Evolutionary conservation across 2,329 filamentous ascomycete genomes (phyloP).

Genomic region (Pseudogymnoascus sp.): DNA sequence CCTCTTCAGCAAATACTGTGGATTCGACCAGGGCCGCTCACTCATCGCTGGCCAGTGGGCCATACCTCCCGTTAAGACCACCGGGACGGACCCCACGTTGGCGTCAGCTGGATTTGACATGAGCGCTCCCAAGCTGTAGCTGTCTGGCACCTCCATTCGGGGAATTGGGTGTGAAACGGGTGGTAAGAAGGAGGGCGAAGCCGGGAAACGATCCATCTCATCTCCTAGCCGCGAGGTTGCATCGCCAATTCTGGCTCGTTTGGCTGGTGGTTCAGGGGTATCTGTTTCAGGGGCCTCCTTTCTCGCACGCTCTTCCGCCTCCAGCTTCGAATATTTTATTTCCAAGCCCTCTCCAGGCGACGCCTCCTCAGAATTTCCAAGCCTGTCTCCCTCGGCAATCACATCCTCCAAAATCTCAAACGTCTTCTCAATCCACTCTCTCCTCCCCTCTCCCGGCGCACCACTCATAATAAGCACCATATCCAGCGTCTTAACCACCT

Average conservation of each 20-base stretch:
- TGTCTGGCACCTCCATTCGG: slow-evolving; percentile 37
- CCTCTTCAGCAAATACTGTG: slow-evolving; percentile 60
- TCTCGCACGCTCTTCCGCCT: neutral
- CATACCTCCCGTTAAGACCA: slow-evolving; percentile 61
- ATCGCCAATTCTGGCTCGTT: slow-evolving; percentile 17
- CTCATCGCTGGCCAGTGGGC: slow-evolving; percentile 70
- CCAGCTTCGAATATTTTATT: too few relatives aligned
- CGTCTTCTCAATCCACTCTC: slow-evolving; percentile 40
- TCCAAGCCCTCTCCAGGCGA: too few relatives aligned
- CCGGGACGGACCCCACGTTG: slow-evolving; percentile 41
- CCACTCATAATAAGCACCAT: slow-evolving; percentile 28
- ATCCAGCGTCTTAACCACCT: slow-evolving; percentile 22
- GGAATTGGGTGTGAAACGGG: slow-evolving; percentile 35
- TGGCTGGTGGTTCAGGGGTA: slow-evolving; percentile 11
- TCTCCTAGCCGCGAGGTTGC: neutral
- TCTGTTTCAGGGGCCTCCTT: neutral
- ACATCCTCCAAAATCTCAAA: slow-evolving; percentile 55
- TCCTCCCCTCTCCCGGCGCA: slow-evolving; percentile 11
- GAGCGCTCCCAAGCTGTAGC: slow-evolving; percentile 53
- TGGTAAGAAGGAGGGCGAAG: slow-evolving; percentile 31
- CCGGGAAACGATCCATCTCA: slow-evolving; percentile 16
- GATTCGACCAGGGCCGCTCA: slow-evolving; percentile 60
- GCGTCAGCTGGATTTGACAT: slow-evolving; percentile 38
- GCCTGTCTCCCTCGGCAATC: neutral
- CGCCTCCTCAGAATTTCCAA: neutral